Conservation (phyloP, 73 alveolate genomes). For the Blepharisma japonicum region DNA sequence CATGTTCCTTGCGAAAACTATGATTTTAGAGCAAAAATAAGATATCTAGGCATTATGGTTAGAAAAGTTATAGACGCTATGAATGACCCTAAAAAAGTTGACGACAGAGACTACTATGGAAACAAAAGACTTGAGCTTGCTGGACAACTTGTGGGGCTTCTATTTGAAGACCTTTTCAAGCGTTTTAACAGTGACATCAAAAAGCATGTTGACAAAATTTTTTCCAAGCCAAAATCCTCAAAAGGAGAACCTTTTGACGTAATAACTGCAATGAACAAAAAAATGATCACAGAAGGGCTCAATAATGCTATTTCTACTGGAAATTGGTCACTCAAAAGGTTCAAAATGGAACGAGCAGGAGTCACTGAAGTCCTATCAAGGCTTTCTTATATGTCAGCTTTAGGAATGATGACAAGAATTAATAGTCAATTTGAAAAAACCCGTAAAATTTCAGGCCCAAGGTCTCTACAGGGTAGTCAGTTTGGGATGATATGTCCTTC, state of each 20-base stretch:
- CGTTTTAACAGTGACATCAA: slow-evolving; percentile 80
- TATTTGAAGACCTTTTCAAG: slow-evolving; percentile 97
- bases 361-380: slow-evolving; percentile 78
- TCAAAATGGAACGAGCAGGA: slow-evolving; percentile 97
- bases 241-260: slow-evolving; percentile 54
- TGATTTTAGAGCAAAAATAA: slow-evolving; percentile 75
- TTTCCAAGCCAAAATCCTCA: slow-evolving; percentile 44
- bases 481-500: slow-evolving; percentile 99
- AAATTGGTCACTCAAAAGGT: slow-evolving; percentile 97
- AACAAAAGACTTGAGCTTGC: slow-evolving; percentile 99
- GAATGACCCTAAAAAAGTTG: slow-evolving; percentile 88
- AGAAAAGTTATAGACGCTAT: slow-evolving; percentile 91
- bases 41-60: slow-evolving; percentile 89
- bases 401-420: slow-evolving; percentile 97
- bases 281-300: slow-evolving; percentile 80
- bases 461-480: slow-evolving; percentile 95
- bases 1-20: slow-evolving; percentile 82
- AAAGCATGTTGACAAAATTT: slow-evolving; percentile 67
- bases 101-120: slow-evolving; percentile 99
- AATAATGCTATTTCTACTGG: slow-evolving; percentile 94
- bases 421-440: slow-evolving; percentile 96
- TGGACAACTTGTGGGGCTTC: slow-evolving; percentile 90
- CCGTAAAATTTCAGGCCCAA: slow-evolving; percentile 96
- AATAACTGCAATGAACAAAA: slow-evolving; percentile 49
- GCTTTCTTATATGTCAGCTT: slow-evolving; percentile 78